These are phyloP conservation scores for Verticillium zaregamsianum DNA, from an alignment of 2,329 filamentous ascomycete genomes.

Conservation along the genomic window DNA sequence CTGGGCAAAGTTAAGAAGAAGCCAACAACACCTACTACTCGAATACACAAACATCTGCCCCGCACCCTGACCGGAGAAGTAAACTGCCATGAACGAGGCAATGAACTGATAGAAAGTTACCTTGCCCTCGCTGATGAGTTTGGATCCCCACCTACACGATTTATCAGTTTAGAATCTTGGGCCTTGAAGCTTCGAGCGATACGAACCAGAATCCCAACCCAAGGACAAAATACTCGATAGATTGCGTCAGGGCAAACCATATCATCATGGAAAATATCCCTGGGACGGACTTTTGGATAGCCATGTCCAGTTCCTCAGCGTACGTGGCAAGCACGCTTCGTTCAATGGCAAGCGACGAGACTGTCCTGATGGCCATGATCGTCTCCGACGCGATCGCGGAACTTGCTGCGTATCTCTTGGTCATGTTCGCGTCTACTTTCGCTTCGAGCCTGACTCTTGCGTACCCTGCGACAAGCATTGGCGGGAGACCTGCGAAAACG, in stretches of 20 bases:
- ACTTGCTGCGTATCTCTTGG: constrained; percentile 9
- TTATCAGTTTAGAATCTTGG: no score
- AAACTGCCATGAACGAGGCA: constrained; percentile 25
- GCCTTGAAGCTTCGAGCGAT: not conserved
- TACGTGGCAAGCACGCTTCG: constrained; percentile 1
- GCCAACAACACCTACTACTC: not conserved
- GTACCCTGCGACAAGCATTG: constrained; percentile 15
- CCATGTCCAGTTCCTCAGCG: not conserved
- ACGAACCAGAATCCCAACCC: constrained; percentile 33
- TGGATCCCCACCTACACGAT: constrained; percentile 3
- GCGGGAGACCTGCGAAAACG: constrained; percentile 16
- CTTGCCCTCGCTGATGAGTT: not conserved
- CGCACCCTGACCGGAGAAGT: constrained; percentile 15
- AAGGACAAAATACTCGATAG: constrained; percentile 23
- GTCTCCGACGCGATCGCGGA: constrained; percentile 13
- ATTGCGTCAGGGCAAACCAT: constrained; percentile 22
- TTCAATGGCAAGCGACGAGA: constrained; percentile 9
- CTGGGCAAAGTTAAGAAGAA: not conserved
- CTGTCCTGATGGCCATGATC: constrained; percentile 11
- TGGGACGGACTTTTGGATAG: not conserved
- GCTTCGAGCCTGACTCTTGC: constrained; percentile 11
- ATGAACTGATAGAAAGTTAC: constrained; percentile 14
- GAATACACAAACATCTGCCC: constrained; percentile 7
- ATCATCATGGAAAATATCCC: constrained; percentile 17
- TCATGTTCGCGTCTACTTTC: constrained; percentile 7